These are phyloP conservation scores for Elsinoe fawcettii DNA, from an alignment of 2,329 filamentous ascomycete genomes.

Conservation along the genomic window DNA sequence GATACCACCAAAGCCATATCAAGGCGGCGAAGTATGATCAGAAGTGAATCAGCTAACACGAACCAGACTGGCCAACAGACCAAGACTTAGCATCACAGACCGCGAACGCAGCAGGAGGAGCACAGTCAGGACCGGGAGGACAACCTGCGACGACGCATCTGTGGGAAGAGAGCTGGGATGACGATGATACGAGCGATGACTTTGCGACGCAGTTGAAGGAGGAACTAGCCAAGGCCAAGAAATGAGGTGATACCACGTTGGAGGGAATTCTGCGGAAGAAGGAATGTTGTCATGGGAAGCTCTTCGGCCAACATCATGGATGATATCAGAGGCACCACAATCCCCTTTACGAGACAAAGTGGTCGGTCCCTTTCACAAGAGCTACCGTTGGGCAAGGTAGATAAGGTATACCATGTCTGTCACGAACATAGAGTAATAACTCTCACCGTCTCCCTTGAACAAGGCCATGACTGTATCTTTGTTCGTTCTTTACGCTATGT, in stretches of 20 bases:
- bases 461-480: background rate
- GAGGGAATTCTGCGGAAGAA: background rate
- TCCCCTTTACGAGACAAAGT: no score
- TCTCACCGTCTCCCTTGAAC: background rate
- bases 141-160: constrained; percentile 53
- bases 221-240: constrained; percentile 30
- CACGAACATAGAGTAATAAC: background rate
- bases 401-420: background rate
- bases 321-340: no score
- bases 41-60: background rate
- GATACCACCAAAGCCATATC: no score
- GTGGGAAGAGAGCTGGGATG: constrained; percentile 99
- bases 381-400: no score
- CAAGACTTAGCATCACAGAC: constrained; percentile 55
- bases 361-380: no score
- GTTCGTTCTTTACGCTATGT: background rate
- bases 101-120: constrained; percentile 47
- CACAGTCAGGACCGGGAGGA: constrained; percentile 8
- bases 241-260: background rate
- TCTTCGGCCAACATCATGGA: no score
- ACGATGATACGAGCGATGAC: constrained; percentile 93
- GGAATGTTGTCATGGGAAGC: no score
- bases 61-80: constrained; percentile 80
- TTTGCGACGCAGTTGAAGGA: constrained; percentile 93
- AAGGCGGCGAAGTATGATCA: no score